A percentile compares a stretch with the other conserved stretches of the same genome.
Conservation (phyloP, 768 basidiomycete species). For the Termitomyces sp. region DNA sequence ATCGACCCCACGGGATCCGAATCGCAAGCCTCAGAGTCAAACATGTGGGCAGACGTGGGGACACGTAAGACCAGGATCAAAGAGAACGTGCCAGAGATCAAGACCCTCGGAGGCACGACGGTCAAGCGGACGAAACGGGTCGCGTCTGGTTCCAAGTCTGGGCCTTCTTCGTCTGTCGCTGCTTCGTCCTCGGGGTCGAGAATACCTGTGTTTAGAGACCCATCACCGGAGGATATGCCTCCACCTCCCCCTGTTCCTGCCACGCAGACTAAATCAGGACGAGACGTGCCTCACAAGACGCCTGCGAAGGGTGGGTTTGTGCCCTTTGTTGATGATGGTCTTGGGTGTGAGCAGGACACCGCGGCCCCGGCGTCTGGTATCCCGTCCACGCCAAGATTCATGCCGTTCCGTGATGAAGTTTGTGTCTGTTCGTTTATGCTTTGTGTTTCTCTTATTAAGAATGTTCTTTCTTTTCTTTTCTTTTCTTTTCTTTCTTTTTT, state of each 20-base stretch:
- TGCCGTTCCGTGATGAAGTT: conserved; percentile 72
- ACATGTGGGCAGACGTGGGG: conserved; percentile 67
- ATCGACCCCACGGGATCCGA: conserved; percentile 60
- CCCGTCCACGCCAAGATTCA: conserved; percentile 53
- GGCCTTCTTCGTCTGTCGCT: conserved; percentile 6
- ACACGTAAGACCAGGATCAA: conserved; percentile 75
- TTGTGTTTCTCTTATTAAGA: conserved; percentile 11
- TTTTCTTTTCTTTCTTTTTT: conserved; percentile 14
- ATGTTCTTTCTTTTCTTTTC: conserved; percentile 12
- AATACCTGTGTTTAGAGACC: conserved; percentile 64
- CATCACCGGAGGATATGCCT: conserved; percentile 41
- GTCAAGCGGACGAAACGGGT: conserved; percentile 47
- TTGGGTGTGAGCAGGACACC: conserved; percentile 2
- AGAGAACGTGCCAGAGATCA: conserved; percentile 68
- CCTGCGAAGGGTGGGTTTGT: conserved; percentile 25
- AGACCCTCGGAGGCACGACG: conserved; percentile 63
- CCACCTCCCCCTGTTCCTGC: conserved; percentile 24
- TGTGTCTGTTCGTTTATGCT: conserved; percentile 7
- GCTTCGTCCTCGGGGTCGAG: conserved; percentile 35
- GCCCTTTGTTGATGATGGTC: conserved; percentile 32
- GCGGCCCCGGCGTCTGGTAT: conserved; percentile 16
- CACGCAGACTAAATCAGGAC: conserved; percentile 16
- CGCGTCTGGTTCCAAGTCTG: conserved; percentile 27
- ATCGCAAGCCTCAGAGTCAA: conserved; percentile 27
- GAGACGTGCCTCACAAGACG: conserved; percentile 22